Evolutionary conservation across 176 grass and related monocot genomes (phyloP).

Genomic region (Lolium multiflorum): DNA sequence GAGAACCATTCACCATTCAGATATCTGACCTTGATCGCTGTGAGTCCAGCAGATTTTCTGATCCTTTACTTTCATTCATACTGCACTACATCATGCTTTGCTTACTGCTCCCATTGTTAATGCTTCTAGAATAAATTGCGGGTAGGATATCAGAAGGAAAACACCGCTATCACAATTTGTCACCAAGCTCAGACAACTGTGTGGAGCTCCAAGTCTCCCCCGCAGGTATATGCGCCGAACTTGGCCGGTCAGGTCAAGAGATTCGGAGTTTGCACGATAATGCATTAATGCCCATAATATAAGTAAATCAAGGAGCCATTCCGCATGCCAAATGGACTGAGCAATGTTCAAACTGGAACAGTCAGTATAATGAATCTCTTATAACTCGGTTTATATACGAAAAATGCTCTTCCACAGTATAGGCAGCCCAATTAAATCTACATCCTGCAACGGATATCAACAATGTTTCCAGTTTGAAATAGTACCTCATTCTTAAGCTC

Average conservation of each 20-base stretch:
- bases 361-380: conserved; percentile 26
- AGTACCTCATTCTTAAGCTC: conserved; percentile 60
- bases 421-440: neutral
- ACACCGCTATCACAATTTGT: no score
- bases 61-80: conserved; percentile 50
- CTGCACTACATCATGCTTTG: no score
- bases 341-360: conserved; percentile 32
- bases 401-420: neutral
- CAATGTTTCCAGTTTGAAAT: neutral
- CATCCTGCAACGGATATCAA: neutral
- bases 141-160: no score
- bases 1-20: neutral
- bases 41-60: conserved; percentile 62
- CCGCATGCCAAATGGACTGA: conserved; percentile 65
- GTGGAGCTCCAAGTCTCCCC: no score
- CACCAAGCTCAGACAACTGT: no score
- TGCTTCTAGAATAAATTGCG: no score
- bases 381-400: conserved; percentile 11
- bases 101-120: no score
- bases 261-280: no score
- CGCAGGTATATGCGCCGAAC: no score
- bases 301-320: conserved; percentile 80
- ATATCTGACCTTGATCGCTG: conserved; percentile 63
- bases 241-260: no score
- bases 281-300: conserved; percentile 69